A percentile compares a stretch with the other conserved stretches of the same genome.
These are phyloP conservation scores for Solanum tacnaense DNA, from an alignment of 257 asterid species.

Conservation along the genomic window DNA sequence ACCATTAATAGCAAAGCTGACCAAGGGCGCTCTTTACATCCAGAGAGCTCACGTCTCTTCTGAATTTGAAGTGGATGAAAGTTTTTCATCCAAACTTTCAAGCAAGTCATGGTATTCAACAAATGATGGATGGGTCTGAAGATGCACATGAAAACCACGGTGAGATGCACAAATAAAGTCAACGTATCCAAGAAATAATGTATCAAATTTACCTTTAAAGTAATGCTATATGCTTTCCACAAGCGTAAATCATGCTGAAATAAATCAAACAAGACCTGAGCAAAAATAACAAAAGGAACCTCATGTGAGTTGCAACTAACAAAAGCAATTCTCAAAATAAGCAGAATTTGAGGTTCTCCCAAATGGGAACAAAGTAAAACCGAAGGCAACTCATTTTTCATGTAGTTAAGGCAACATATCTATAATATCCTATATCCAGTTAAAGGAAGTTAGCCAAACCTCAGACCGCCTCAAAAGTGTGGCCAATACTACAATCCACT, in stretches of 20 bases:
- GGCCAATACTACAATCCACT: constrained; percentile 97
- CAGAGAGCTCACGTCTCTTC: constrained; percentile 36
- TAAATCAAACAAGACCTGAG: constrained; percentile 87
- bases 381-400: background rate
- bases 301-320: background rate
- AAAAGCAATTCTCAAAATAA: background rate
- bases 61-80: constrained; percentile 30
- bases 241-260: constrained; percentile 75
- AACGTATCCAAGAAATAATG: background rate
- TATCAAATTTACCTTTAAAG: constrained; percentile 53
- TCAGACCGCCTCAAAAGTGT: constrained; percentile 93
- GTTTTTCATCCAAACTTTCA: constrained; percentile 71
- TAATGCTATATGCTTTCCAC: constrained; percentile 82
- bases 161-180: background rate
- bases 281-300: constrained; percentile 4
- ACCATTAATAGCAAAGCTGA: background rate
- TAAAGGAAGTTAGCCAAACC: constrained; percentile 33
- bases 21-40: constrained; percentile 6
- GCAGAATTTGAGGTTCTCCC: background rate
- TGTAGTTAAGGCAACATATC: background rate
- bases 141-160: background rate
- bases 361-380: background rate
- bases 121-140: constrained; percentile 64
- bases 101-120: constrained; percentile 74
- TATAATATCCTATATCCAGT: background rate